Evolutionary conservation across 345 rosid genomes (phyloP).

Genomic region (Sisymbrium irio): DNA sequence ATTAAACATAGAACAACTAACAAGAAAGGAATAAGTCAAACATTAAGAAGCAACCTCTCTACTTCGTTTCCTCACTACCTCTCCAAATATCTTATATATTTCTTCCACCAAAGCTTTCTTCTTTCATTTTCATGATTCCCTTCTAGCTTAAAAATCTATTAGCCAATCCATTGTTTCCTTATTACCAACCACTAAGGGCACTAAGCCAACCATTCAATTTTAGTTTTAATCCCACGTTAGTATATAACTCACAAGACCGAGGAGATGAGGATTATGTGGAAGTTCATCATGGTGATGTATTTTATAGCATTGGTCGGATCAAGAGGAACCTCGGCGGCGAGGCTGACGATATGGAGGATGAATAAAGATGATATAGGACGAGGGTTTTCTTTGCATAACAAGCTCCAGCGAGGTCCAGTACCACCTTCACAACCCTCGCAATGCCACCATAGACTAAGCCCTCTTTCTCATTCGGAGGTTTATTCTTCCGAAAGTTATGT

Average conservation of each 20-base stretch:
- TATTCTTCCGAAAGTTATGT: conserved; percentile 21
- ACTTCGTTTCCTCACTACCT: conserved; percentile 11
- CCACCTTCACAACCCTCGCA: conserved; percentile 64
- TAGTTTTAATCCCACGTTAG: background rate
- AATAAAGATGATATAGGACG: background rate
- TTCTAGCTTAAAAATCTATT: background rate
- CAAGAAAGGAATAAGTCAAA: conserved; percentile 6
- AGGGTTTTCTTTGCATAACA: conserved; percentile 20
- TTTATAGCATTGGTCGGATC: conserved; percentile 23
- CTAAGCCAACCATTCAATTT: background rate
- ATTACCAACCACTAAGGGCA: background rate
- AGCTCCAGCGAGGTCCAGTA: conserved; percentile 53
- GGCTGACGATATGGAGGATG: background rate
- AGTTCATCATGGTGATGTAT: conserved; percentile 10
- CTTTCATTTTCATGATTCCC: background rate
- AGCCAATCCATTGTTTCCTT: background rate
- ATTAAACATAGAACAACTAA: conserved; percentile 12
- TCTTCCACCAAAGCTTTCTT: conserved; percentile 1
- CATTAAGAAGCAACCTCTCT: conserved; percentile 16
- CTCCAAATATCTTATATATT: background rate
- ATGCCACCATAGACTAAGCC: conserved; percentile 46
- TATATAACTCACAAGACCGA: background rate
- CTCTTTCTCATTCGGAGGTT: conserved; percentile 18
- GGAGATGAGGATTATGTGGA: conserved; percentile 15
- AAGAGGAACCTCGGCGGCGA: conserved; percentile 9